Evolutionary conservation across 208 protist species (phyloP), one percentile per base, ranked within the genome.

Genomic region (Polymyxa betae): DNA sequence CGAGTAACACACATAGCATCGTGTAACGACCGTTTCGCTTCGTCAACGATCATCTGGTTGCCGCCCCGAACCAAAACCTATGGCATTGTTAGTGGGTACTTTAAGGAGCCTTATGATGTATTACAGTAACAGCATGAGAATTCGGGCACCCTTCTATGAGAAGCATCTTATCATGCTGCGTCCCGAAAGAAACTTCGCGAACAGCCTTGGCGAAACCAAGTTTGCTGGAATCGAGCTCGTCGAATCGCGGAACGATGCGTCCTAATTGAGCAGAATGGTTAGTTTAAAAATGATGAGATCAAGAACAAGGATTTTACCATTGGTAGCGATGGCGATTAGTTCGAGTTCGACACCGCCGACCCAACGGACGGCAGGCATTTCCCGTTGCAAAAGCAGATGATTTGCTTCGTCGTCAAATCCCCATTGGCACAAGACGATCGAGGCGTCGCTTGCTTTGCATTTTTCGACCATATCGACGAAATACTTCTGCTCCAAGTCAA

Each of bases 381-480:
- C 92, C 93, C 98, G 98, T 92, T 98, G 96, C 90, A 98, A 96
- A 0, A 99, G 95, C n/a, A 99, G 96, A 94, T 99, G 99, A 94
- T 99, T 99, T n/a, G 99, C 99, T 94, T 99, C 99, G 93, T 99
- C 98, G 94, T 99, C 99, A 93, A 99, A 99, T 89, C 99, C 99
- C 99, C 98, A 99, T 95, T 99, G 98, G 94, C 98, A 99, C 92
- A 99, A 96, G 88, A 99, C 98, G 29, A 99, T 95, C 92, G 98
- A 99, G 20, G 97, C 97, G 41, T 98, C 99, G 44, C 96, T 95
- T 24, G 97, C 96, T 95, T 99, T 99, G 91, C 96, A 82, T 41
- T 93, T 46, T 35, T 95, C 12, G 60, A 98, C 92, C 95, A 97
- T 97, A 35, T 98, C 95, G 40, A 95, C 92, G 94, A 99, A 99